Conservation (phyloP, 2,329 filamentous ascomycete species). For the Fusarium tanahbumbuense region DNA sequence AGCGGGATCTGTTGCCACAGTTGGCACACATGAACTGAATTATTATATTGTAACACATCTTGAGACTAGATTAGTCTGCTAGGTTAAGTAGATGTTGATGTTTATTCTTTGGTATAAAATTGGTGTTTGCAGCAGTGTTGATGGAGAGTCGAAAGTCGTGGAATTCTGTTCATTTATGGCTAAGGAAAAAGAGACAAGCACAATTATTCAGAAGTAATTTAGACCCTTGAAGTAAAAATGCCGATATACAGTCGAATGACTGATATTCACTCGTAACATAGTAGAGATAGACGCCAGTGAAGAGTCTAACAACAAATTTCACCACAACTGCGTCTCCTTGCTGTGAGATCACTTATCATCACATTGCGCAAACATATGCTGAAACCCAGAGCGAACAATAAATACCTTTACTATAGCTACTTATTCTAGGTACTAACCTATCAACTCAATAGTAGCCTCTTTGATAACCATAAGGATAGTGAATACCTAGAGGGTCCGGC, state of each 20-base stretch:
- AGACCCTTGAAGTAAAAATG: too few species aligned
- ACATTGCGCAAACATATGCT: too few species aligned
- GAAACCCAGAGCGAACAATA: too few species aligned
- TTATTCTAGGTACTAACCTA: neutral
- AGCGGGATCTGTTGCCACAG: neutral
- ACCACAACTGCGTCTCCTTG: too few species aligned
- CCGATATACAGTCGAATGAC: too few species aligned
- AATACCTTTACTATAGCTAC: too few species aligned
- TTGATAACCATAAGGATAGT: neutral
- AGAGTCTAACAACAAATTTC: neutral
- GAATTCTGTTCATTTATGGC: neutral
- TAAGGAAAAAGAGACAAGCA: too few species aligned
- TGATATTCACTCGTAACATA: too few species aligned
- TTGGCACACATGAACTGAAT: neutral
- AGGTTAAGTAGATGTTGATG: rapidly evolving
- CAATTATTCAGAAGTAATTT: too few species aligned
- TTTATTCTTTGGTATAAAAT: neutral
- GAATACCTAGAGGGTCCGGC: neutral
- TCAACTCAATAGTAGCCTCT: neutral
- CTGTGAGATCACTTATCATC: too few species aligned
- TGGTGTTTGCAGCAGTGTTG: neutral
- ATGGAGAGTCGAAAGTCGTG: rapidly evolving
- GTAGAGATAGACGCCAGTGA: neutral
- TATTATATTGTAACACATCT: neutral
- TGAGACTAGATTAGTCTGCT: neutral